A percentile compares a stretch with the other conserved stretches of the same genome.
Evolutionary conservation across 331 rosid genomes (phyloP).

Genomic region (Pyrus hybrid): DNA sequence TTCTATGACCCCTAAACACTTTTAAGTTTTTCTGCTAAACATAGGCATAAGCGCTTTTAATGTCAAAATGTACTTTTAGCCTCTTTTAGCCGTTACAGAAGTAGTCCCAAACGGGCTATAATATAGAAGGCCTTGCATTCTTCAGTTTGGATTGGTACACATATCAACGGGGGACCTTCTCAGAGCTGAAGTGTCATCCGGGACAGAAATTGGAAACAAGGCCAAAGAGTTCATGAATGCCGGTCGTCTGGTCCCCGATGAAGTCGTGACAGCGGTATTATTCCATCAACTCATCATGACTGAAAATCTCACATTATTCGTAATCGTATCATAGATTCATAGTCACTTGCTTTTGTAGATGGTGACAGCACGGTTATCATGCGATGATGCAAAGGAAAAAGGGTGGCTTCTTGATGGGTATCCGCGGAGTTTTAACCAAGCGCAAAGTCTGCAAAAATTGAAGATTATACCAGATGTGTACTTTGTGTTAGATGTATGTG

Average conservation of each 20-base stretch:
- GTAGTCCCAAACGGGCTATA: no score
- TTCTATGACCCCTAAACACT: no score
- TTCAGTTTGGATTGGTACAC: conserved; percentile 89
- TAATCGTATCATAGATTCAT: conserved; percentile 2
- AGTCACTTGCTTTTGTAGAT: conserved; percentile 40
- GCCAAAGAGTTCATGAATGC: conserved; percentile 89
- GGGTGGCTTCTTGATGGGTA: conserved; percentile 99
- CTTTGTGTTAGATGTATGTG: conserved; percentile 73
- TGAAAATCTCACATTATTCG: not conserved
- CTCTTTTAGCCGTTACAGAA: no score
- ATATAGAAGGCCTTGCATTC: not conserved
- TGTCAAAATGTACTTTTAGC: no score
- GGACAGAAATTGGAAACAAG: conserved; percentile 78
- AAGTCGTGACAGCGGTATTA: conserved; percentile 75
- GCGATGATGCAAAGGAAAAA: conserved; percentile 53
- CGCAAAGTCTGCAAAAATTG: conserved; percentile 63
- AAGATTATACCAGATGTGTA: conserved; percentile 76
- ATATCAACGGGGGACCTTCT: conserved; percentile 92
- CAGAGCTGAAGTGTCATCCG: conserved; percentile 78
- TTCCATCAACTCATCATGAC: not conserved
- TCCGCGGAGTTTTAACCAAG: conserved; percentile 73
- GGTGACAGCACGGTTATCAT: conserved; percentile 68
- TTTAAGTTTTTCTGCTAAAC: no score
- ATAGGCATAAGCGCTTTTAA: no score
- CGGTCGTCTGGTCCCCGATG: conserved; percentile 89